Percentiles rank a stretch among this genome's conserved stretches.
Conservation (phyloP, 148 eudicot species). For the Fagopyrum esculentum region DNA sequence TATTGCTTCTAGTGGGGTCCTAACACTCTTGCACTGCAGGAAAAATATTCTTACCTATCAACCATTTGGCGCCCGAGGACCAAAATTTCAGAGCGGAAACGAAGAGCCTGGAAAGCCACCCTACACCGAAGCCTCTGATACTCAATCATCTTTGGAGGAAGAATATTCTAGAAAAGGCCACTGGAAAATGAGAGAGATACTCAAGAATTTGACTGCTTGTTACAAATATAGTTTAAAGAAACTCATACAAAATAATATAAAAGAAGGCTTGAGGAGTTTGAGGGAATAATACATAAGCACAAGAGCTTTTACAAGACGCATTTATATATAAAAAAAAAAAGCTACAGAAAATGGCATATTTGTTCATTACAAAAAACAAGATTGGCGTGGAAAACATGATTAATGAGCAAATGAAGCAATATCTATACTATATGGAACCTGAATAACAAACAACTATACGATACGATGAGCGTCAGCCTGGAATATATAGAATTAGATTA, state of each 20-base stretch:
- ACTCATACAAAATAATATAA: neutral
- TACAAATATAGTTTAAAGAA: neutral
- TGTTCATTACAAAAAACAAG: neutral
- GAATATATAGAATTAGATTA: neutral
- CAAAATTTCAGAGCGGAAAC: constrained; percentile 67
- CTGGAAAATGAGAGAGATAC: neutral
- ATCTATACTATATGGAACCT: neutral
- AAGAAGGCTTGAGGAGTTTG: neutral
- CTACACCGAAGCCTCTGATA: constrained; percentile 96
- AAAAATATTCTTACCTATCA: constrained; percentile 43
- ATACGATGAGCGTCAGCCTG: neutral
- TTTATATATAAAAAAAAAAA: neutral
- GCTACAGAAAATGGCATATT: neutral
- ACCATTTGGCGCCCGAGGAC: constrained; percentile 65
- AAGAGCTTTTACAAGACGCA: neutral
- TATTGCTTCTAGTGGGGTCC: too few relatives aligned
- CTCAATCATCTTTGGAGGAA: constrained; percentile 71
- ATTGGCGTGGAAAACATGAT: neutral
- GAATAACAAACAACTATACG: neutral
- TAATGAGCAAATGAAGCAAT: neutral
- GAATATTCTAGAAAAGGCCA: constrained; percentile 46
- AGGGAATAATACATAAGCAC: neutral
- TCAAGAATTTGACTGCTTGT: neutral
- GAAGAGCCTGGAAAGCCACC: constrained; percentile 90
- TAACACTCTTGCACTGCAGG: neutral